Evolutionary conservation across 2,329 filamentous ascomycete species (phyloP), one percentile per base, ranked within the genome.

Genomic region (Nemania abortiva): DNA sequence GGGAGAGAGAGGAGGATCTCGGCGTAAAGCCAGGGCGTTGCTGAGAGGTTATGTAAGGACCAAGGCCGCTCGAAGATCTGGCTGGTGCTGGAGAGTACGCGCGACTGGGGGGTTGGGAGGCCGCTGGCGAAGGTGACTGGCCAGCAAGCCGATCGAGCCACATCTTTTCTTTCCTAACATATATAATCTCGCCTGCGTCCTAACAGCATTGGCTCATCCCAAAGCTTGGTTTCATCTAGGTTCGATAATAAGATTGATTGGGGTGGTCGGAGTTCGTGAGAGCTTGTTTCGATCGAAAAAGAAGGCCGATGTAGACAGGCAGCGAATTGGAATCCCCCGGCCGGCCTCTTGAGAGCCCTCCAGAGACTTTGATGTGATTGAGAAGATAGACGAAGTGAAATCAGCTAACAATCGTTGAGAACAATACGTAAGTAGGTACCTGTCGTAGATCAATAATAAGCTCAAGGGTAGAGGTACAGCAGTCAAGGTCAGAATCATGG

Each of bases 101-200:
- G 78, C 93, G 89, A 79, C 87, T 90, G 68, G 86, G 85, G 69
- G 89, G 83, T 77, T 89, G 85, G 64, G 77, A 77, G 69, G 82
- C 66, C 31, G 77, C 73, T n/a, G 89, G 88, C 67, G 89, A 89
- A 71, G 88, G 89, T 66, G 90, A 87, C 80, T 92, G 90, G 75
- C 87, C 90, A 72, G 92, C 91, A 73, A 97, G 89, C 79, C 94
- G 91, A 84, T 97, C 94, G 78, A 97, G 89, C 94, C 94, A 97
- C 93, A 97, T 97, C 2, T 76, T 76, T 82, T 69, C 66, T 65
- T 76, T 82, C 68, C 66, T 65, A 65, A 42, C 47, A 27, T 34
- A 53, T 45, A 52, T 53, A 27, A n/a, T 62, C 24, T 72, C 68
- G 65, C 49, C 67, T 69, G 64, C 31, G 76, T 69, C 66, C 65